Evolutionary conservation across 2,329 filamentous ascomycete species (phyloP).

Genomic region (Hypoxylon sp.): DNA sequence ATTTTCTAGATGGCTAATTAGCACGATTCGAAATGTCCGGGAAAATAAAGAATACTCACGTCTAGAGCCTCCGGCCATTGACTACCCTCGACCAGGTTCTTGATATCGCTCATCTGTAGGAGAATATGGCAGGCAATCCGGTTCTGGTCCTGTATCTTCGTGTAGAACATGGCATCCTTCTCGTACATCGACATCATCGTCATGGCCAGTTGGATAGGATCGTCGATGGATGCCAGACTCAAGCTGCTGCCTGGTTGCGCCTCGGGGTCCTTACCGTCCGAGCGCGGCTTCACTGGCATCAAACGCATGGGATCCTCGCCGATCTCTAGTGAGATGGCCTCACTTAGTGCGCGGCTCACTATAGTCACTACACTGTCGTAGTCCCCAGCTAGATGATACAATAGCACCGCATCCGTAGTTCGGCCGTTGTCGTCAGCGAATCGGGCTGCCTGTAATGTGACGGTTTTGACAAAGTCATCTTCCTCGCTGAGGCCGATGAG

Average conservation of each 20-base stretch:
- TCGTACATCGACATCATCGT: slow-evolving; percentile 75
- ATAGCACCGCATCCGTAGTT: slow-evolving; percentile 90
- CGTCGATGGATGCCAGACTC: slow-evolving; percentile 70
- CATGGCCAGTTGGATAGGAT: slow-evolving; percentile 69
- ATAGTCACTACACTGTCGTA: slow-evolving; percentile 95
- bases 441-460: slow-evolving; percentile 91
- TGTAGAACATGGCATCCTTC: slow-evolving; percentile 70
- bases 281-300: slow-evolving; percentile 82
- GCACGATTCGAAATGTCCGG: slow-evolving; percentile 1
- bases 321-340: slow-evolving; percentile 87
- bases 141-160: slow-evolving; percentile 68
- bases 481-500: slow-evolving; percentile 85
- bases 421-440: slow-evolving; percentile 95
- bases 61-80: slow-evolving; percentile 71
- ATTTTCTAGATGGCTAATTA: slow-evolving; percentile 70
- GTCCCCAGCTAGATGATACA: slow-evolving; percentile 95
- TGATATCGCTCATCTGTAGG: slow-evolving; percentile 72
- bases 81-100: slow-evolving; percentile 65
- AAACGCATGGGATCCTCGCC: slow-evolving; percentile 83
- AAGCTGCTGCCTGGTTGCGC: slow-evolving; percentile 67
- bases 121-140: slow-evolving; percentile 68
- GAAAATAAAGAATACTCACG: slow-evolving; percentile 58
- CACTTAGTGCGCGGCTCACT: slow-evolving; percentile 88
- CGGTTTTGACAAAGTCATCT: slow-evolving; percentile 88
- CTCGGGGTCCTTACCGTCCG: slow-evolving; percentile 56